phyloP scores from a whole-genome alignment of 768 basidiomycete genomes.

The Tylopilus plumbeoviolaceoides region DNA sequence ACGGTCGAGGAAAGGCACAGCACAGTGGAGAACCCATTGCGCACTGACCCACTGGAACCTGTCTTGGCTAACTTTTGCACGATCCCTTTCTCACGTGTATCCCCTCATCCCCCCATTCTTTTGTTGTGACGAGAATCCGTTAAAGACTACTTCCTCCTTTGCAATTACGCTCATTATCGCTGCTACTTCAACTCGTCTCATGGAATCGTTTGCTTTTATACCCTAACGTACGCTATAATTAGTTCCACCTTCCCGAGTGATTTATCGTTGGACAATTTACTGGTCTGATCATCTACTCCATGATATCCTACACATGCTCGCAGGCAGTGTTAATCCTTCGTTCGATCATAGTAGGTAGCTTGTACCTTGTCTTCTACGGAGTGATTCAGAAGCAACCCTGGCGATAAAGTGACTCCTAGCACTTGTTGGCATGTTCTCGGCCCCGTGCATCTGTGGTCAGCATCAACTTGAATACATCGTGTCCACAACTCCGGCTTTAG shows the following conservation, averaged over 20 bases:
- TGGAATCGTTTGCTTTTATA: conserved; percentile 8
- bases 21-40: conserved; percentile 19
- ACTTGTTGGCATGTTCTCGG: no score
- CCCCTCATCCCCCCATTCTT: background rate
- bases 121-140: background rate
- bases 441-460: no score
- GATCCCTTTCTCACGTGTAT: background rate
- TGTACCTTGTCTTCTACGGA: no score
- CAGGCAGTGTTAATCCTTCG: background rate
- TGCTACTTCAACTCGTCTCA: background rate
- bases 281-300: background rate
- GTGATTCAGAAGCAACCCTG: no score
- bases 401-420: no score
- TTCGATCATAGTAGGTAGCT: background rate
- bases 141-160: background rate
- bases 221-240: background rate
- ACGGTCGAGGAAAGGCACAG: conserved; percentile 18
- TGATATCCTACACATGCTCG: conserved; percentile 7
- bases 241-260: background rate
- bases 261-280: background rate
- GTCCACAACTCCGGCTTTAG: no score
- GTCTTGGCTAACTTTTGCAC: background rate
- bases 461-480: no score
- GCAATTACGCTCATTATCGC: conserved; percentile 17
- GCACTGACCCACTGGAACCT: conserved; percentile 8